Evolutionary conservation across 1,284 basidiomycete genomes (phyloP).

Genomic region (Trichosporon faecale): DNA sequence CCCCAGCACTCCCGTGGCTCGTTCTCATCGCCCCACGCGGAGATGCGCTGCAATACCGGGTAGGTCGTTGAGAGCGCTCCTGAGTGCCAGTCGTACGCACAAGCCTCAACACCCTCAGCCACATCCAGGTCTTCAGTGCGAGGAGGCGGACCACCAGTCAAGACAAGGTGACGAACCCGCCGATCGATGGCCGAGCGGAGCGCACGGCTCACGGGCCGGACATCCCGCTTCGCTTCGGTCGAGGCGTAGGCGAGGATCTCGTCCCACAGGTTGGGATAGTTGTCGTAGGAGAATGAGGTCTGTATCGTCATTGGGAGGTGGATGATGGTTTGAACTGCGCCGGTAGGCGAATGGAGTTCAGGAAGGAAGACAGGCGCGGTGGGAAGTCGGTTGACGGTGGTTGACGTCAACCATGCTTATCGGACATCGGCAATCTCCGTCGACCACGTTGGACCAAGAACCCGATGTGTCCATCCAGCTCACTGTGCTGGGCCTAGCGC

Average conservation of each 20-base stretch:
- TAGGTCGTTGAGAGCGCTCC: background rate
- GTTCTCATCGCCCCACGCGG: background rate
- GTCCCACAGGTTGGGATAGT: background rate
- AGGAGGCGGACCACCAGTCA: background rate
- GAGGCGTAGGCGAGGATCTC: background rate
- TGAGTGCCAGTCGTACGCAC: background rate
- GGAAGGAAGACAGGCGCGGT: background rate
- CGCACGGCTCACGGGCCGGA: background rate
- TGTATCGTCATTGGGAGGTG: background rate
- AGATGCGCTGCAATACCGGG: background rate
- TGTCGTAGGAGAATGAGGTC: background rate
- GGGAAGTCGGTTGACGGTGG: background rate
- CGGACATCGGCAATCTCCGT: too few species aligned
- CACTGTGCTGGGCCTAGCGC: too few species aligned
- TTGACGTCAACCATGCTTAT: background rate
- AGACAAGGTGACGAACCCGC: background rate
- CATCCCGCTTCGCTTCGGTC: background rate
- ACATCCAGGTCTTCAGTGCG: background rate
- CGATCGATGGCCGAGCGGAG: background rate
- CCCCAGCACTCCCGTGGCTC: background rate
- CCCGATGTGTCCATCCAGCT: too few species aligned
- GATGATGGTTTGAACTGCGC: background rate
- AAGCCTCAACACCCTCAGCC: background rate
- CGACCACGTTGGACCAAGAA: too few species aligned
- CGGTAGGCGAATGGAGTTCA: too few species aligned